Evolutionary conservation across 257 asterid species (phyloP).

Genomic region (Linaria vulgaris): DNA sequence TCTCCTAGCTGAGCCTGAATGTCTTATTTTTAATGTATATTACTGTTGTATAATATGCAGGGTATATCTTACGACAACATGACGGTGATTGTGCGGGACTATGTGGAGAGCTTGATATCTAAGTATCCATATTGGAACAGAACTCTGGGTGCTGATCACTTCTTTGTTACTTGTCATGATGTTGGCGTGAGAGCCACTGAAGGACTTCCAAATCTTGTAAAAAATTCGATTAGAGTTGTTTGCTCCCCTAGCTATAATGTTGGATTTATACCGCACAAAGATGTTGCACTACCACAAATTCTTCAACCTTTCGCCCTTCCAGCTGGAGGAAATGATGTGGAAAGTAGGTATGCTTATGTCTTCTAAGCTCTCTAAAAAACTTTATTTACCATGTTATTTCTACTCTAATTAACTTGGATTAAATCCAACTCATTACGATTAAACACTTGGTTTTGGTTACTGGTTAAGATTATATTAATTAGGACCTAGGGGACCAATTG

Average conservation of each 20-base stretch:
- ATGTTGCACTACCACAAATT: slow-evolving; percentile 95
- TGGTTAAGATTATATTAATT: too few relatives aligned
- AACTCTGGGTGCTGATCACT: slow-evolving; percentile 96
- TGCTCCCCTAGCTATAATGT: slow-evolving; percentile 99
- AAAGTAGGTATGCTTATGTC: slow-evolving; percentile 57
- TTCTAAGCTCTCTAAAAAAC: too few relatives aligned
- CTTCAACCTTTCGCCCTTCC: slow-evolving; percentile 99
- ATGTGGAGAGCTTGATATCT: slow-evolving; percentile 72
- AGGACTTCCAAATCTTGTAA: slow-evolving; percentile 85
- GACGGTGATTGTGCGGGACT: slow-evolving; percentile 79
- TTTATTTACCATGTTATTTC: too few relatives aligned
- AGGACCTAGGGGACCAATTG: too few relatives aligned
- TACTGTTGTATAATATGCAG: slow-evolving; percentile 40
- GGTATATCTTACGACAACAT: slow-evolving; percentile 94
- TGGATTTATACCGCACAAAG: slow-evolving; percentile 97
- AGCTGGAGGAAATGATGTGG: slow-evolving; percentile 93
- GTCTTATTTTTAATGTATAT: too few relatives aligned
- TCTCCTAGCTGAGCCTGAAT: too few relatives aligned
- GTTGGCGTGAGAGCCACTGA: slow-evolving; percentile 99
- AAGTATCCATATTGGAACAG: slow-evolving; percentile 97
- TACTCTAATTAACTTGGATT: too few relatives aligned
- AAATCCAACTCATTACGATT: too few relatives aligned
- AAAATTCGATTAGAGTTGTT: slow-evolving; percentile 90
- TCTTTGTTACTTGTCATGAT: slow-evolving; percentile 97
- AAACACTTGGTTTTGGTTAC: too few relatives aligned